phyloP scores from a whole-genome alignment of 176 grass and related monocot genomes.

The Carex scoparia region DNA sequence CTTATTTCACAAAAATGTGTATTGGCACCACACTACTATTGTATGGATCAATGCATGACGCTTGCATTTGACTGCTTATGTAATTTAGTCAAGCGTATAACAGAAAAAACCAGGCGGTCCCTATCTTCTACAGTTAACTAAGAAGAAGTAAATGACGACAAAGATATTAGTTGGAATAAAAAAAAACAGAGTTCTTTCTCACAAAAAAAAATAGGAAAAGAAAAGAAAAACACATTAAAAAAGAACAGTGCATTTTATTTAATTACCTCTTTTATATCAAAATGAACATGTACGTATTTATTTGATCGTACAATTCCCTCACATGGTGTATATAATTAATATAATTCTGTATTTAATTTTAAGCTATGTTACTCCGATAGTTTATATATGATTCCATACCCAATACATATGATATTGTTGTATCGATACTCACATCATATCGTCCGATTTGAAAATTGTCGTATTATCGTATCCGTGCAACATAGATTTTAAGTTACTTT shows the following conservation, averaged over 20 bases:
- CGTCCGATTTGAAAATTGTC: too few species aligned
- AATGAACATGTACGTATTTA: neutral
- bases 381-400: too few species aligned
- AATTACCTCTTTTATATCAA: neutral
- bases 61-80: neutral
- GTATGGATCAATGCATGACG: neutral
- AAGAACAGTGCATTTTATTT: too few species aligned
- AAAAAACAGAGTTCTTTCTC: neutral
- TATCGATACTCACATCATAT: too few species aligned
- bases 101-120: neutral
- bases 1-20: too few species aligned
- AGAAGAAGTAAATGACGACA: neutral
- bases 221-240: neutral
- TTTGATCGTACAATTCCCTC: too few species aligned
- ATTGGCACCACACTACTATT: too few species aligned
- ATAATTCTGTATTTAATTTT: neutral
- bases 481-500: neutral
- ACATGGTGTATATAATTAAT: too few species aligned
- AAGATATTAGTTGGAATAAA: neutral
- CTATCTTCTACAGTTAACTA: neutral
- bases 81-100: neutral
- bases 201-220: neutral
- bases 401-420: too few species aligned
- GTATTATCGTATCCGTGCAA: too few species aligned
- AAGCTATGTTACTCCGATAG: too few species aligned